These are phyloP conservation scores for Candida tropicalis DNA, from an alignment of 1,139 yeast species.

Conservation along the genomic window DNA sequence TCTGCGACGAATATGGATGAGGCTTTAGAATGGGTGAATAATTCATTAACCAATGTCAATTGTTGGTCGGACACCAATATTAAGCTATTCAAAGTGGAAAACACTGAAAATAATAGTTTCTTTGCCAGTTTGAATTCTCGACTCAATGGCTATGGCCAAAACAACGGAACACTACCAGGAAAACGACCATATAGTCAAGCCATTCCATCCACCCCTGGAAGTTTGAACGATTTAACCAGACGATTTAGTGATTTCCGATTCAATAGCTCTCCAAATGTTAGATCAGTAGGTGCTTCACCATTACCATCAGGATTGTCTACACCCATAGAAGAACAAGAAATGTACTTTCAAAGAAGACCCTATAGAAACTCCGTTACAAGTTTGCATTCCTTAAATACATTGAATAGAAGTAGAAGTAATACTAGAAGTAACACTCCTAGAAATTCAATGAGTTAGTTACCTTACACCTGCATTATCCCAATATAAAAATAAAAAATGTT, in stretches of 20 bases:
- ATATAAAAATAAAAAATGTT: neutral
- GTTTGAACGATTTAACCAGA: constrained; percentile 55
- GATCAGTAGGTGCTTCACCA: constrained; percentile 27
- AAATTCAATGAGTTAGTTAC: constrained; percentile 37
- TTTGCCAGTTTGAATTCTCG: constrained; percentile 26
- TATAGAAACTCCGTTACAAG: constrained; percentile 40
- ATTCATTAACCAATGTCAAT: constrained; percentile 34
- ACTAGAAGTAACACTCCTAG: constrained; percentile 29
- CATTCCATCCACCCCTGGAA: constrained; percentile 37
- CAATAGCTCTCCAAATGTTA: constrained; percentile 15
- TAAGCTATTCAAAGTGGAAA: constrained; percentile 59
- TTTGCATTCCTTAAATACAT: constrained; percentile 44
- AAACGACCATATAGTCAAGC: constrained; percentile 18
- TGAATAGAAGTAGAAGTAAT: constrained; percentile 41
- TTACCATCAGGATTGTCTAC: constrained; percentile 24
- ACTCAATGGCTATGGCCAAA: constrained; percentile 10
- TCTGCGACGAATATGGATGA: constrained; percentile 11
- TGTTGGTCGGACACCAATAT: constrained; percentile 70
- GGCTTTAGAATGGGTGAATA: constrained; percentile 24
- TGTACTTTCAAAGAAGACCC: constrained; percentile 20
- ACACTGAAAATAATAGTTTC: constrained; percentile 41
- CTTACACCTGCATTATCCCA: neutral
- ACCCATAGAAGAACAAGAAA: constrained; percentile 36
- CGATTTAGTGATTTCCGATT: constrained; percentile 50
- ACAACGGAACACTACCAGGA: neutral